Percentiles rank a stretch among this genome's conserved stretches.
These are phyloP conservation scores for Sporothrix phasma DNA, from an alignment of 2,329 filamentous ascomycete genomes.

Conservation along the genomic window DNA sequence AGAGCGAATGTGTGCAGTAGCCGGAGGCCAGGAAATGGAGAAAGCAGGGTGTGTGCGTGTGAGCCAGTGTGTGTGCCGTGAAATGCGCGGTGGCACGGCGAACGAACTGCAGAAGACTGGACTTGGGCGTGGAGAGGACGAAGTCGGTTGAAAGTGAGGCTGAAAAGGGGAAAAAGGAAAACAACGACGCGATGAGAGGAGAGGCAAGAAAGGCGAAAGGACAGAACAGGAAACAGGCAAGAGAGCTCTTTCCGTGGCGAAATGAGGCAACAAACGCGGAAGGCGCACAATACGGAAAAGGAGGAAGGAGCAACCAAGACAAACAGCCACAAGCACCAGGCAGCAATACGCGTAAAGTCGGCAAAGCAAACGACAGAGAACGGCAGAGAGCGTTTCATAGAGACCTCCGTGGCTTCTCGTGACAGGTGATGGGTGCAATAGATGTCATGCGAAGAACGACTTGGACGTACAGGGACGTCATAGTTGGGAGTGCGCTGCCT, in stretches of 20 bases:
- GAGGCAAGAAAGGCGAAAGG: background rate
- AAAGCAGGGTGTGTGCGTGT: background rate
- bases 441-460: too few species aligned
- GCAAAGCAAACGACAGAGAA: background rate
- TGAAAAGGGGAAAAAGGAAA: background rate
- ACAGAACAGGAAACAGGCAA: background rate
- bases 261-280: background rate
- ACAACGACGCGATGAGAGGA: slow-evolving; percentile 1
- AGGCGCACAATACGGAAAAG: background rate
- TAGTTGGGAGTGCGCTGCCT: too few species aligned
- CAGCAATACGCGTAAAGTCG: background rate
- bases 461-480: too few species aligned
- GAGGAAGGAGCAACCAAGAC: background rate
- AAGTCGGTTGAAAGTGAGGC: background rate
- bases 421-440: too few species aligned
- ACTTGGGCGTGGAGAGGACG: background rate
- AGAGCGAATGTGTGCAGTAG: slow-evolving; percentile 14
- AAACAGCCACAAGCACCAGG: background rate
- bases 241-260: background rate
- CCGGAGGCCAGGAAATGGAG: slow-evolving; percentile 18
- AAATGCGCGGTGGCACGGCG: background rate
- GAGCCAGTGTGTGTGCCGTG: background rate
- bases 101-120: too few species aligned
- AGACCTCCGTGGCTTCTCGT: too few species aligned
- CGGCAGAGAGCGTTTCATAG: background rate